Evolutionary conservation across 2,329 filamentous ascomycete species (phyloP).

Genomic region (Alternaria hordeiaustralica): DNA sequence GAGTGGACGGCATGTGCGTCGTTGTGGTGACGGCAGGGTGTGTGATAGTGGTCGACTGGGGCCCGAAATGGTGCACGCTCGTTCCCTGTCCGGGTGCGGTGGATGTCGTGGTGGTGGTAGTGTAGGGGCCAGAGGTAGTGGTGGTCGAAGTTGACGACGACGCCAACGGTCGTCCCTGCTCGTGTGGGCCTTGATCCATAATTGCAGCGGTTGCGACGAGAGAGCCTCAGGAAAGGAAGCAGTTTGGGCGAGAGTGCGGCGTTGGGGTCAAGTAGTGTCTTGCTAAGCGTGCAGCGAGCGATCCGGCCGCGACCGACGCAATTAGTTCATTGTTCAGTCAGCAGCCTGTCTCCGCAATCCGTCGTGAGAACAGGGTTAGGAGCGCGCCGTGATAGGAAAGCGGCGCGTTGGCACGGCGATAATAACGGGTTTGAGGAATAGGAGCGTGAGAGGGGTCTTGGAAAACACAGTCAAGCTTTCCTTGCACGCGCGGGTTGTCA

Average conservation of each 20-base stretch:
- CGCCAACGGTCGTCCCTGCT: conserved; percentile 11
- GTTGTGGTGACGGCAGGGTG: conserved; percentile 42
- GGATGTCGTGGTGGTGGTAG: conserved; percentile 37
- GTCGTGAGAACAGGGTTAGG: conserved; percentile 4
- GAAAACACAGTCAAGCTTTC: background rate
- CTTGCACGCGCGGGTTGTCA: background rate
- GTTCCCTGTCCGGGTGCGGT: conserved; percentile 25
- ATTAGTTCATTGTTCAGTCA: conserved; percentile 27
- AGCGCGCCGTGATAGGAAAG: conserved; percentile 3
- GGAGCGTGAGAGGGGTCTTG: background rate
- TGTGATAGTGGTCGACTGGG: conserved; percentile 33
- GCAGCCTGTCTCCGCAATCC: conserved; percentile 6
- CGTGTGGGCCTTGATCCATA: conserved; percentile 21
- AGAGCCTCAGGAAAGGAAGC: background rate
- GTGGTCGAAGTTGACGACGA: conserved; percentile 31
- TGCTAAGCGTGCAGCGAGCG: conserved; percentile 18
- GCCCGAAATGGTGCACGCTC: conserved; percentile 27
- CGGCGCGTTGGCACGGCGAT: conserved; percentile 5
- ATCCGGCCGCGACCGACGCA: conserved; percentile 23
- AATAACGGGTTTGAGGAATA: background rate
- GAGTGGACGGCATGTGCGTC: conserved; percentile 18
- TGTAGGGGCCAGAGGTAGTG: conserved; percentile 35
- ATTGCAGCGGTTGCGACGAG: background rate
- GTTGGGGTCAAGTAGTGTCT: conserved; percentile 17
- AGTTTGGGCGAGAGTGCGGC: background rate